These are phyloP conservation scores for Saccharum officinarum DNA, from an alignment of 176 grass and related monocot species.

Conservation along the genomic window DNA sequence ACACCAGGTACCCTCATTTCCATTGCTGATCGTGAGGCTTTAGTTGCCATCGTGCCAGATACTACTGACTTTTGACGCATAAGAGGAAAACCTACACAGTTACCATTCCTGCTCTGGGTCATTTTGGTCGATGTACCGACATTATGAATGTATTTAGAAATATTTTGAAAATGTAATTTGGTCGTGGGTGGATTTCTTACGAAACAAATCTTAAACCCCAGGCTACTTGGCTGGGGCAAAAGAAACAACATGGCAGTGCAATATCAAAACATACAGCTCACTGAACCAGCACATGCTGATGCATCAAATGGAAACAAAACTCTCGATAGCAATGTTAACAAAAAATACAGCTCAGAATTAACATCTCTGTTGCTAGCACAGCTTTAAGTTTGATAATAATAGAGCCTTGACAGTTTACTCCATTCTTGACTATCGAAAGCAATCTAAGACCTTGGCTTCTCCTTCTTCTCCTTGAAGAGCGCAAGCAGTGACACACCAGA, in stretches of 20 bases:
- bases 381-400: conserved; percentile 2
- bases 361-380: conserved; percentile 19
- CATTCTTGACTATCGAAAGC: conserved; percentile 29
- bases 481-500: conserved; percentile 62
- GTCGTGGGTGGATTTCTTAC: not conserved
- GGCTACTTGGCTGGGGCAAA: not conserved
- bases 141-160: not conserved
- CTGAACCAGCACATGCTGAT: not conserved
- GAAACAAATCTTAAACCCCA: not conserved
- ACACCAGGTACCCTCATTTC: too few relatives aligned
- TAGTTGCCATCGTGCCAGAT: too few relatives aligned
- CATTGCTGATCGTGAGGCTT: too few relatives aligned
- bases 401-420: conserved; percentile 13
- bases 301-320: conserved; percentile 21
- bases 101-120: not conserved
- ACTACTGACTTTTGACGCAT: not conserved
- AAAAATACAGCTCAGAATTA: conserved; percentile 31
- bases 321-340: conserved; percentile 17
- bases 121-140: not conserved
- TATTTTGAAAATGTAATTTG: not conserved
- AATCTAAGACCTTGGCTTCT: conserved; percentile 57
- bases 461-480: conserved; percentile 62
- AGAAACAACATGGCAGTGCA: not conserved
- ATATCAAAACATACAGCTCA: not conserved
- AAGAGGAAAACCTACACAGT: not conserved